phyloP scores from a whole-genome alignment of 768 basidiomycete genomes.

The Gymnopilus junonius region DNA sequence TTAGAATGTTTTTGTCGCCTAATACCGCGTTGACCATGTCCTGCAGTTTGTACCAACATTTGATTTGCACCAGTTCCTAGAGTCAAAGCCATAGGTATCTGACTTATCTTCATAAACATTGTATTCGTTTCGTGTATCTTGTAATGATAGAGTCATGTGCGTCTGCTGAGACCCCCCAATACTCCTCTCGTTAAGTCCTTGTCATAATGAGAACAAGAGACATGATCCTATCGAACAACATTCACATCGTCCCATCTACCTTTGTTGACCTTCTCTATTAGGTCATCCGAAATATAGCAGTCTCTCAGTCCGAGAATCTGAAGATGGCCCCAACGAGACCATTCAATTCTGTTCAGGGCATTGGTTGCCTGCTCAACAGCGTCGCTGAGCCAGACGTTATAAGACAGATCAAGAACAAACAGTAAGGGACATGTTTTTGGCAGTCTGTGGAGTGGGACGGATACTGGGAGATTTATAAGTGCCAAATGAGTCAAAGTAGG shows the following conservation, averaged over 20 bases:
- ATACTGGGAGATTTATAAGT: conserved; percentile 53
- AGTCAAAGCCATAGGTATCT: conserved; percentile 44
- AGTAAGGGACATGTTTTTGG: conserved; percentile 66
- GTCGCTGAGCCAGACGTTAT: conserved; percentile 51
- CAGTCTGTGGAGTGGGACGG: conserved; percentile 59
- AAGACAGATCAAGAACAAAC: conserved; percentile 68
- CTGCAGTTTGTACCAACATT: conserved; percentile 53
- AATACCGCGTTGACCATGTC: conserved; percentile 2
- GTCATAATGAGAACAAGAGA: background rate
- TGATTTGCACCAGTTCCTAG: conserved; percentile 57
- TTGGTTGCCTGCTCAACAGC: conserved; percentile 33
- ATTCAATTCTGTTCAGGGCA: conserved; percentile 55
- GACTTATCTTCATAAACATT: background rate
- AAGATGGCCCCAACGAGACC: conserved; percentile 59
- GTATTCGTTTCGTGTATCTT: background rate
- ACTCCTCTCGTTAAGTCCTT: background rate
- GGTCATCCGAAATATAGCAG: conserved; percentile 49
- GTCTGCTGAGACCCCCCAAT: background rate
- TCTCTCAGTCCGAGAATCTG: conserved; percentile 59
- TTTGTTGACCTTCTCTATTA: conserved; percentile 53
- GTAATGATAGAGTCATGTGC: background rate
- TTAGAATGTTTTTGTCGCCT: background rate
- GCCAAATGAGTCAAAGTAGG: conserved; percentile 68
- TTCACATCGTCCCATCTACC: conserved; percentile 69
- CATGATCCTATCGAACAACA: conserved; percentile 8